phyloP scores from a whole-genome alignment of 1,139 yeast genomes.

The Suhomyces guaymorum region DNA sequence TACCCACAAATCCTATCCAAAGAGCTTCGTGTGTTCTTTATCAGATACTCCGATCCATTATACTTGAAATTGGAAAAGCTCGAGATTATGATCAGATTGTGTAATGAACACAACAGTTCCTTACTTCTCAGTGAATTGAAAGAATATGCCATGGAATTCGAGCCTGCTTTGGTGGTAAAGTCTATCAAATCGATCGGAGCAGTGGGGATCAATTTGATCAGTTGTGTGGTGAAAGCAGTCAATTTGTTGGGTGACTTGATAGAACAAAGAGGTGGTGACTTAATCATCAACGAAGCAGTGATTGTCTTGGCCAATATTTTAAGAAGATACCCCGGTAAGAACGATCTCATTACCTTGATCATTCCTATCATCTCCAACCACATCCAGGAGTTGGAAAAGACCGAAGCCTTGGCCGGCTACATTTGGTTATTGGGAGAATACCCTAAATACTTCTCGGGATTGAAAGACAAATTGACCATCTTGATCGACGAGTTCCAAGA shows the following conservation, averaged over 20 bases:
- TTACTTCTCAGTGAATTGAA: conserved; percentile 79
- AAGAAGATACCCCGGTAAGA: conserved; percentile 70
- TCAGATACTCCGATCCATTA: conserved; percentile 92
- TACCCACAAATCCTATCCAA: conserved; percentile 78
- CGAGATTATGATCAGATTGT: conserved; percentile 85
- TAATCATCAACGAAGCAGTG: conserved; percentile 77
- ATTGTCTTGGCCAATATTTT: conserved; percentile 76
- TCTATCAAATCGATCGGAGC: conserved; percentile 86
- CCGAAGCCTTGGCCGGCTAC: conserved; percentile 72
- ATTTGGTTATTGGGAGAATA: conserved; percentile 91
- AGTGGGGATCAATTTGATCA: conserved; percentile 76
- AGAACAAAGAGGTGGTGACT: conserved; percentile 72
- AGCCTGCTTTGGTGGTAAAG: conserved; percentile 80
- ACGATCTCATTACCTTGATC: conserved; percentile 60
- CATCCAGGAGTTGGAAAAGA: conserved; percentile 57
- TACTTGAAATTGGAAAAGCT: conserved; percentile 90
- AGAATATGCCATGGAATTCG: conserved; percentile 94
- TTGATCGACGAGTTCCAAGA: conserved; percentile 68
- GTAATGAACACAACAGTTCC: conserved; percentile 67
- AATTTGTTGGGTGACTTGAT: conserved; percentile 73
- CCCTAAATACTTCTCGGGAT: conserved; percentile 66
- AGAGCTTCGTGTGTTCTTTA: conserved; percentile 87
- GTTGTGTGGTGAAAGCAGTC: conserved; percentile 65
- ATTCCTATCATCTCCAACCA: conserved; percentile 69
- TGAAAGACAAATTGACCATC: conserved; percentile 43